Evolutionary conservation across 768 basidiomycete species (phyloP), one percentile per base, ranked within the genome.

Genomic region (Boletus rubropictus): DNA sequence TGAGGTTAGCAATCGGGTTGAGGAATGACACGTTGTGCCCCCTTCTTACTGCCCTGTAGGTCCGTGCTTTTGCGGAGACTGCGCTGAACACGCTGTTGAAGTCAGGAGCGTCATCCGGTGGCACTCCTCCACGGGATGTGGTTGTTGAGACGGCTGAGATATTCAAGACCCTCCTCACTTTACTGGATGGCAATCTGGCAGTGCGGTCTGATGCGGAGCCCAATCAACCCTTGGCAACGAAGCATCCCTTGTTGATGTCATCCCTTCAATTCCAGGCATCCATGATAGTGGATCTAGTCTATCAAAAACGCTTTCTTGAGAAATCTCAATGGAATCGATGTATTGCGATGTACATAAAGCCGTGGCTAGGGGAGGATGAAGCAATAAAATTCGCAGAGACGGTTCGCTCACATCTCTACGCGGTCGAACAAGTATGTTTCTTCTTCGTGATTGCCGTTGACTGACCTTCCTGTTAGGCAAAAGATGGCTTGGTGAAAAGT

Each of bases 51-150:
- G 25, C 29, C 27, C n/a, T 44, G 7, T 46, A 85, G 84, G 85
- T 96, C 57, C 87, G 93, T 48, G 90, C 89, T n/a, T 97, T 96
- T 65, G 93, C 81, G 45, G 82, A 86, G 58, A 74, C 85, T 5
- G 89, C 95, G 7, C 73, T 91, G 27, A 73, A 81, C 44, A 91
- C 91, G 20, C 74, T 97, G 44, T 66, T 80, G 50, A 86, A 85
- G 56, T 81, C 93, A 38, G 92, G 92, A 41, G 92, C 92, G 31
- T 89, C 89, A 25, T 77, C 82, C 12, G 71, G 73, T 43, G 86
- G 80, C 17, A 79, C 80, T 17, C 84, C 86, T 31, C 75, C 80
- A 20, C 84, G 92, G 46, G 83, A 95, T 61, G 63, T 89, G 49
- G 74, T 74, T 34, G 70, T 72, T 6, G 84, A 92, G 66, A 76